A percentile compares a stretch with the other conserved stretches of the same genome.
Evolutionary conservation across 495 filamentous ascomycete species (phyloP).

Genomic region (Diplogelasinospora grovesii): DNA sequence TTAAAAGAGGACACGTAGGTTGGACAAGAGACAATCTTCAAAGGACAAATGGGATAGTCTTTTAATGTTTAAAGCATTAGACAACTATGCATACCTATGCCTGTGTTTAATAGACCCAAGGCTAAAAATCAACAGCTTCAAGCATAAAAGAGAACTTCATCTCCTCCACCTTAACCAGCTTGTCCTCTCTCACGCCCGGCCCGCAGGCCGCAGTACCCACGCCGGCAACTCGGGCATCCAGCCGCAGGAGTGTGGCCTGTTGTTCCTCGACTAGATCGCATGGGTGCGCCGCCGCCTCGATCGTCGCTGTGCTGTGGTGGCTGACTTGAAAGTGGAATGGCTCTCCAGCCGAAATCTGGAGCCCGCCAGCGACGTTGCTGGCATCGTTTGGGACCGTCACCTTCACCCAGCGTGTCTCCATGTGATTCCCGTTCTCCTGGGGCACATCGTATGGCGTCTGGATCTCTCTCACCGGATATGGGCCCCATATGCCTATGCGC

Average conservation of each 20-base stretch:
- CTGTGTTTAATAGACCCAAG: no score
- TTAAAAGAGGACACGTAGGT: no score
- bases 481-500: slow-evolving; percentile 43
- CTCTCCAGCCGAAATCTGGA: no score
- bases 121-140: slow-evolving; percentile 7
- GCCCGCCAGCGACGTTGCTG: slow-evolving; percentile 13
- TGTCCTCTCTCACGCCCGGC: slow-evolving; percentile 47
- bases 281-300: slow-evolving; percentile 53
- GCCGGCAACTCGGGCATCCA: slow-evolving; percentile 51
- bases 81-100: no score
- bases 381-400: slow-evolving; percentile 17
- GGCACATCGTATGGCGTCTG: slow-evolving; percentile 55
- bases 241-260: slow-evolving; percentile 46
- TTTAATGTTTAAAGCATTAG: no score
- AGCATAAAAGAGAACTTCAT: slow-evolving; percentile 20
- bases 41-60: no score
- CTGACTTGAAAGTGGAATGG: no score
- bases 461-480: slow-evolving; percentile 36
- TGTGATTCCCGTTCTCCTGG: slow-evolving; percentile 58
- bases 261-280: slow-evolving; percentile 47
- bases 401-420: slow-evolving; percentile 37
- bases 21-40: no score
- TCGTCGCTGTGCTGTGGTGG: slow-evolving; percentile 40
- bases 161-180: slow-evolving; percentile 22
- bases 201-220: slow-evolving; percentile 57